Percentiles rank a stretch among this genome's conserved stretches.
phyloP scores from a whole-genome alignment of 169 alveolate genomes.

The Cryptosporidium ryanae region DNA sequence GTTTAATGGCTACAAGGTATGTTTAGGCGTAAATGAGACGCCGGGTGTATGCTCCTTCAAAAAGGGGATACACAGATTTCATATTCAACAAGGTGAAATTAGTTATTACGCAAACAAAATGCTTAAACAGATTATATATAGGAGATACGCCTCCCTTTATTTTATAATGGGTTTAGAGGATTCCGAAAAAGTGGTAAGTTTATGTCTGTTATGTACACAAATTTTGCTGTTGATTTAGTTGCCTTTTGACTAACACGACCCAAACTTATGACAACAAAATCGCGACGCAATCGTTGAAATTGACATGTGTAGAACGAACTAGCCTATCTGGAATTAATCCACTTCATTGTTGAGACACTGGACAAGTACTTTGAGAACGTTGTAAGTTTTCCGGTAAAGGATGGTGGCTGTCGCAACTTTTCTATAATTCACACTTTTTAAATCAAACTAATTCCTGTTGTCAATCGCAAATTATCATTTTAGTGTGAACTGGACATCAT shows the following conservation, averaged over 20 bases:
- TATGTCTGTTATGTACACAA: not conserved
- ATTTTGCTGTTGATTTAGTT: not conserved
- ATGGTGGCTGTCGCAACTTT: too few relatives aligned
- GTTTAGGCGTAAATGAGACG: conserved; percentile 83
- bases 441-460: not conserved
- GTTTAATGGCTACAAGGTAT: conserved; percentile 94
- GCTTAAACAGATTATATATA: conserved; percentile 75
- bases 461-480: not conserved
- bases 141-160: conserved; percentile 97
- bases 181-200: conserved; percentile 80
- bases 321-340: conserved; percentile 96
- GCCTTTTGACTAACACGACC: not conserved
- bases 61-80: too few relatives aligned
- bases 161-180: conserved; percentile 93
- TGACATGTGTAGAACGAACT: conserved; percentile 89
- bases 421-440: not conserved
- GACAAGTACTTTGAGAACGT: conserved; percentile 98
- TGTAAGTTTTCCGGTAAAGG: conserved; percentile 20
- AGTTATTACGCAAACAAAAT: not conserved
- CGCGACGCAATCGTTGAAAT: too few relatives aligned
- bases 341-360: conserved; percentile 95
- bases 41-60: too few relatives aligned
- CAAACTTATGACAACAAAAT: too few relatives aligned
- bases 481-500: conserved; percentile 93
- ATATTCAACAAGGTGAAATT: not conserved